Evolutionary conservation across 139 green algal species (phyloP).

Genomic region (Pseudopediastrum boryanum): DNA sequence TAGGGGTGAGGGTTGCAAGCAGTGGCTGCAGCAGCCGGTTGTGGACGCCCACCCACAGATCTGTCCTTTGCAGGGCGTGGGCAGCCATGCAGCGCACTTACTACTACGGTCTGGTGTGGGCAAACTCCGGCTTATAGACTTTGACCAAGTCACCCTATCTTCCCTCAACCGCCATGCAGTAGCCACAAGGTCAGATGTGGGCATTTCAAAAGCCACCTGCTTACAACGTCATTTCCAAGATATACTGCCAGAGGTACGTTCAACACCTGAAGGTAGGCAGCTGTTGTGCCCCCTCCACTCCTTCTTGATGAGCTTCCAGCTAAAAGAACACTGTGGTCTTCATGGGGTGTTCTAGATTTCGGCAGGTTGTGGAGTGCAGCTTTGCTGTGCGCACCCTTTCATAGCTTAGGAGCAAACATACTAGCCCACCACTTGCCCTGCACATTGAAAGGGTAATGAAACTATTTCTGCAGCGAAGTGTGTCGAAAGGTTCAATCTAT

Average conservation of each 20-base stretch:
- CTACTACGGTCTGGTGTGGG: constrained; percentile 93
- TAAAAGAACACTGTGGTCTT: too few relatives aligned
- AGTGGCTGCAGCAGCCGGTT: background rate
- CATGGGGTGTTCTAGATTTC: too few relatives aligned
- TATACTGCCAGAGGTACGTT: constrained; percentile 90
- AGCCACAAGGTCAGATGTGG: constrained; percentile 92
- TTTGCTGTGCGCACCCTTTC: too few relatives aligned
- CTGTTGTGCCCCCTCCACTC: too few relatives aligned
- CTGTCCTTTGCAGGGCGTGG: constrained; percentile 80
- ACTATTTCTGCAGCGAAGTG: too few relatives aligned
- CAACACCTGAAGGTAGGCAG: too few relatives aligned
- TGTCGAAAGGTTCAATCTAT: too few relatives aligned
- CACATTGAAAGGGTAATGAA: too few relatives aligned
- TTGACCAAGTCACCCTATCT: constrained; percentile 86
- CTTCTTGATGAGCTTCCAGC: too few relatives aligned
- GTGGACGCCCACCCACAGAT: background rate
- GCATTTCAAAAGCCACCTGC: constrained; percentile 85
- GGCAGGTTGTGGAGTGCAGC: too few relatives aligned
- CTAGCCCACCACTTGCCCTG: too few relatives aligned
- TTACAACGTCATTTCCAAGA: constrained; percentile 81
- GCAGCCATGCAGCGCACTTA: constrained; percentile 92
- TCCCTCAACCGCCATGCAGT: constrained; percentile 84
- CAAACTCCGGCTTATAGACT: constrained; percentile 92
- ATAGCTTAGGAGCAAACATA: too few relatives aligned
- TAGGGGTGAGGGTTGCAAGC: constrained; percentile 74